Base-by-base conservation (phyloP, 2,329 filamentous ascomycete genomes). In the Talaromyces verruculosus region DNA sequence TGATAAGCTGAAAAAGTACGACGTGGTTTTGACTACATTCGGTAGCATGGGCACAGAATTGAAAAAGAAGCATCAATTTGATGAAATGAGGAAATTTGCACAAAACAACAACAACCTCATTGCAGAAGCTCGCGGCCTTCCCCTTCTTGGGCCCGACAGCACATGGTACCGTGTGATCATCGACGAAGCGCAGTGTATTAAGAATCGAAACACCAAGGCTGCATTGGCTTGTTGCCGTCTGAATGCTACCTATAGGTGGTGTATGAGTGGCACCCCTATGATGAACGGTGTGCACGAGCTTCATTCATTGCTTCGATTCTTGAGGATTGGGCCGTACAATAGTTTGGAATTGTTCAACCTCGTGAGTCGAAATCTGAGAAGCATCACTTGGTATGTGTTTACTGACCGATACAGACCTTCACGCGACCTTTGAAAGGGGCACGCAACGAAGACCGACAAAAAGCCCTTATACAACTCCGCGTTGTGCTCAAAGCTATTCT, bases 251-350 rank as follows among this genome's bases (percentile, higher is more conserved):
- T 86, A 90, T 73, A 84, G 91, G 58, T 88, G 91, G 80, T 92
- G 89, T 73, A 85, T 94, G 76, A 92, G 89, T 39, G 91, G 91
- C 30, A 95, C 91, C 0, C 91, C 91, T 0, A 93, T 94, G 90
- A 95, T 95, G 90, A 97, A 97, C 71, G 87, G 84, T 13, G 87
- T 94, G 2, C 82, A 86, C 28, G 93, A 97, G 71, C 82, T 96
- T 2, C 93, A 87, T 72, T 91, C 92, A 0, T 79, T 96, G 22
- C 82, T 97, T 53, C 85, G 86, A 2, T 97, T 96, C 72, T 82
- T 96, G 17, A 83, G 84, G 2, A 93, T 96, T 73, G 84, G 84
- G 67, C 92, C 92, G 1, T 96, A 95, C 76, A 86, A 85, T 71
- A 81, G 85, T 15, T 85, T 85, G 79, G 79, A 85, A 0, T 79